Evolutionary conservation across 1,139 yeast genomes (phyloP), one percentile per base, ranked within the genome.

Genomic region (Suhomyces wounanorum): DNA sequence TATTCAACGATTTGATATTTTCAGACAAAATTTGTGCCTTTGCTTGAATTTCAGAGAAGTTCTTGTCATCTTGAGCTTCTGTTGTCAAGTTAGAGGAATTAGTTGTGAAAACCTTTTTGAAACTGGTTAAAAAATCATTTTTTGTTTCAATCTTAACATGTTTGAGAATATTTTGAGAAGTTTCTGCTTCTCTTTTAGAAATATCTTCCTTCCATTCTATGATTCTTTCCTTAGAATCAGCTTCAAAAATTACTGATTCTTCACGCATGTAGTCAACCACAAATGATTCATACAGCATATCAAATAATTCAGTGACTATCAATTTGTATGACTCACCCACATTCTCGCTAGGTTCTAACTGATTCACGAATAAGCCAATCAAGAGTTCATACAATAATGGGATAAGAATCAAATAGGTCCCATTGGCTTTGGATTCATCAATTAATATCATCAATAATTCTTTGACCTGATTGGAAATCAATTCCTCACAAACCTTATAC

Each of bases 41-140:
- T 1, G 80, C 78, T 54, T 75, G 77, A 40, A 75, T 67, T 50
- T 73, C 76, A 0, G 79, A 70, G 49, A 66, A 72, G 36, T 65
- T 67, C 40, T 66, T 64, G 7, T 53, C 62, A 14, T 59, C 56
- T 2, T 59, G 60, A 1, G 50, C 57, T 1, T 56, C 59, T 8
- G 48, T 47, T 1, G 55, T 59, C 8, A 52, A 58, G 16, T 57
- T 59, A 7, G 60, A 49, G 3, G 65, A 47, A 16, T 62, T 75
- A 42, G 81, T 77, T 10, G 80, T 73, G 51, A 81, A 72, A 63
- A 86, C 85, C 58, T 83, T 85, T 28, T 83, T 81, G 65, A 87
- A 87, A 59, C 85, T 81, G 37, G 84, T 70, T 49, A 84, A 69
- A 52, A 77, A 75, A 55, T 77, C 81, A 55, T 69, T 73, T 47